A percentile compares a stretch with the other conserved stretches of the same genome.
phyloP scores from a whole-genome alignment of 768 basidiomycete species.

The Cyathus striatus region DNA sequence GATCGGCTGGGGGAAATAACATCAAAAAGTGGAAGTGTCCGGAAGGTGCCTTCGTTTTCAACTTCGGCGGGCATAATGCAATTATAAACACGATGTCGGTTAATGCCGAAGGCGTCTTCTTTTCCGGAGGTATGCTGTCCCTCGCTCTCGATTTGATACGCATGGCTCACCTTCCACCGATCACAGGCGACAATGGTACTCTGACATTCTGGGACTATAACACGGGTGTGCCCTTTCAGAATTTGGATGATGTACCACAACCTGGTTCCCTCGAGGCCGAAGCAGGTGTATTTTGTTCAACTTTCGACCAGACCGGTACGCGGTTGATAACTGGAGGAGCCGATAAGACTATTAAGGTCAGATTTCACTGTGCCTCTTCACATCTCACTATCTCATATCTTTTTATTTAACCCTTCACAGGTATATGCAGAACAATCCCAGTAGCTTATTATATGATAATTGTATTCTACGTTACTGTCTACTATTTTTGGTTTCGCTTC shows the following conservation, averaged over 20 bases:
- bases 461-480: conserved; percentile 7
- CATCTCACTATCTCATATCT: not conserved
- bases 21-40: conserved; percentile 99
- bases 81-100: conserved; percentile 96
- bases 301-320: conserved; percentile 94
- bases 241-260: conserved; percentile 89
- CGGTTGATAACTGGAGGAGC: conserved; percentile 93
- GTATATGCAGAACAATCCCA: conserved; percentile 71
- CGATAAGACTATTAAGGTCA: conserved; percentile 97
- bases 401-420: conserved; percentile 16
- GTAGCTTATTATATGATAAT: conserved; percentile 17
- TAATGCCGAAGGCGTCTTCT: conserved; percentile 94
- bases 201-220: conserved; percentile 93
- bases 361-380: conserved; percentile 11
- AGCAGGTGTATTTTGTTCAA: conserved; percentile 94
- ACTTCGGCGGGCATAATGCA: conserved; percentile 93
- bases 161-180: not conserved
- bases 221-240: conserved; percentile 93
- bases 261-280: conserved; percentile 98
- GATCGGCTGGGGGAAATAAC: conserved; percentile 97
- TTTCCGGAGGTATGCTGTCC: conserved; percentile 77
- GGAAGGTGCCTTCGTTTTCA: conserved; percentile 92
- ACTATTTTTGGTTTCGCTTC: conserved; percentile 1
- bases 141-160: not conserved
- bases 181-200: conserved; percentile 86